Conservation (phyloP, 2,329 filamentous ascomycete genomes). For the Keithomyces neogunnii region DNA sequence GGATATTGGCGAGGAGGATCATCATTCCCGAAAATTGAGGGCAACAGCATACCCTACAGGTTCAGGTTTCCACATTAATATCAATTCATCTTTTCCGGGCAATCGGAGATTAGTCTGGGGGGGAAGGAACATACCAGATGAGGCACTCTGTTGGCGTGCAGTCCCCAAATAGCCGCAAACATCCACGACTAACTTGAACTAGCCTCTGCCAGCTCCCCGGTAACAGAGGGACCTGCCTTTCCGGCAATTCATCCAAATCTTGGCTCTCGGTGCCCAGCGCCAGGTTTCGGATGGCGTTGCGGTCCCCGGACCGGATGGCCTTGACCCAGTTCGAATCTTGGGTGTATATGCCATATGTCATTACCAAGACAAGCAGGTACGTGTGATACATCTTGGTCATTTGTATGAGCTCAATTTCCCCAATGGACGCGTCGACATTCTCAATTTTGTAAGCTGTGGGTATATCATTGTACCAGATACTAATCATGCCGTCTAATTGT, state of each 20-base stretch:
- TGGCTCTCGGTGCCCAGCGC: background rate
- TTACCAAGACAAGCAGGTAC: constrained; percentile 26
- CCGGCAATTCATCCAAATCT: background rate
- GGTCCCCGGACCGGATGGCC: constrained; percentile 19
- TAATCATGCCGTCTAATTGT: constrained; percentile 22
- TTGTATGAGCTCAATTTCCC: constrained; percentile 20
- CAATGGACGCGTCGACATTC: constrained; percentile 20
- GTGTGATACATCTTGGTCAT: constrained; percentile 29
- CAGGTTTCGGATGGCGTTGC: constrained; percentile 15
- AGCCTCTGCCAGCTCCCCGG: constrained; percentile 24
- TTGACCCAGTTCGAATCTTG: constrained; percentile 28
- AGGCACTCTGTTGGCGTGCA: constrained; percentile 21
- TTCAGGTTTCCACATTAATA: background rate
- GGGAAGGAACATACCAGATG: constrained; percentile 18
- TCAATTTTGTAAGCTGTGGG: constrained; percentile 25
- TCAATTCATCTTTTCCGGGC: too few relatives aligned
- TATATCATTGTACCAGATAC: constrained; percentile 27
- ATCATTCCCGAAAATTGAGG: constrained; percentile 25
- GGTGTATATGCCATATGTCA: constrained; percentile 31
- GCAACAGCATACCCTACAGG: constrained; percentile 19
- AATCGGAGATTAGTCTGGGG: too few relatives aligned
- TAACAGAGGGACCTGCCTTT: constrained; percentile 12
- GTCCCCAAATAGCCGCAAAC: constrained; percentile 22
- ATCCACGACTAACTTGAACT: constrained; percentile 23
- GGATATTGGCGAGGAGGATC: constrained; percentile 24